Evolutionary conservation across 768 basidiomycete species (phyloP), one percentile per base, ranked within the genome.

Genomic region (Panaeolus papilionaceus): DNA sequence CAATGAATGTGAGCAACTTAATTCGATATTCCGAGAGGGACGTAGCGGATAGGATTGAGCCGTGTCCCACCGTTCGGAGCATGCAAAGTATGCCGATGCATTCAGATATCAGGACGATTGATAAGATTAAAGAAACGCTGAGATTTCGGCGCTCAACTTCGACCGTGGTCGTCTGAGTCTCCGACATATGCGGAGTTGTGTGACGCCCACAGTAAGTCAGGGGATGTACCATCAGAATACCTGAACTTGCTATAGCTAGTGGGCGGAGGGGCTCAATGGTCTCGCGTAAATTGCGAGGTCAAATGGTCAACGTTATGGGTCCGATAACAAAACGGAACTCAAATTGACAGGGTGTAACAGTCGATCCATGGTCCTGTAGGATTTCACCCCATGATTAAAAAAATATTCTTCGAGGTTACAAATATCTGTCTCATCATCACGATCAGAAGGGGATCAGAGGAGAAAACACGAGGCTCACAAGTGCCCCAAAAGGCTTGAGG

Each of bases 41-140:
- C 49, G 49, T 20, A 51, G 20, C 54, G 54, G 54, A 58, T 58
- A 12, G 4, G 23, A 11, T 58, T 16, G 26, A 58, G 54, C 54
- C 54, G 54, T 28, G 28, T 58, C 28, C 26, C 54, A 58, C 54
- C 54, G 28, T 58, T 58, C 54, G 54, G 54, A 58, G 54, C 14
- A 28, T 4, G 16, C 54, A 16, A 58, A 28, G 14, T 14, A 16
- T 18, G 28, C 28, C 28, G 54, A 58, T 58, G 28, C 54, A 28
- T 16, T 23, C 23, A 20, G n/a, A 45, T 7, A n/a, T n/a, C 18
- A 7, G 23, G 28, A 58, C 16, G 16, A 14, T 5, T 28, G 54
- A 16, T 28, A 33, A 58, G 26, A 37, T 58, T 3, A 58, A 16
- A 58, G 2, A 33, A n/a, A 33, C 26, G 7, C 26, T 58, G 28